phyloP scores from a whole-genome alignment of 2,329 filamentous ascomycete species.

The Cercospora sp. region DNA sequence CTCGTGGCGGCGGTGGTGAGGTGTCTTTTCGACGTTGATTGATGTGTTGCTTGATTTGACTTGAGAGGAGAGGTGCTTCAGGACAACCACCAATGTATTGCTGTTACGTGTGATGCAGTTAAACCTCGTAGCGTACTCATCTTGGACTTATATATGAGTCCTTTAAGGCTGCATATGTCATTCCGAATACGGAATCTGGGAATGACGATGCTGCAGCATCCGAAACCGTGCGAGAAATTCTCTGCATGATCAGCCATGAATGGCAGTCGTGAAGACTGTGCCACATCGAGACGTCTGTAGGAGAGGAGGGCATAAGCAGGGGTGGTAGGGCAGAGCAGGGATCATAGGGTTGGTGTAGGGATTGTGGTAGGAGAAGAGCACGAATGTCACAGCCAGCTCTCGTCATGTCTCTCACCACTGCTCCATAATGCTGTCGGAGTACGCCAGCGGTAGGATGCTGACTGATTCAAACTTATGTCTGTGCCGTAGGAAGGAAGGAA shows the following conservation, averaged over 20 bases:
- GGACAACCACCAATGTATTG: neutral
- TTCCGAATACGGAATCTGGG: neutral
- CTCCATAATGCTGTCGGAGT: constrained; percentile 3
- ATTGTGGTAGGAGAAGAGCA: neutral
- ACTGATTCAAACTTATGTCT: neutral
- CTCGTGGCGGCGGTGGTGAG: neutral
- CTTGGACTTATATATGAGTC: neutral
- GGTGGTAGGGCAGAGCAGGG: constrained; percentile 7
- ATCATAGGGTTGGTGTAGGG: constrained; percentile 1
- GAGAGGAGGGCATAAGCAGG: neutral
- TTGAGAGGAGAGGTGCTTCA: neutral
- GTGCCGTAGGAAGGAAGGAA: neutral
- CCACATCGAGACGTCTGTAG: neutral
- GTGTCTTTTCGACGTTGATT: neutral
- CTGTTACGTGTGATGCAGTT: neutral
- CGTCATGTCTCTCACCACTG: constrained; percentile 15
- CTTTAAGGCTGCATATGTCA: neutral
- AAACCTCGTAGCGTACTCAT: neutral
- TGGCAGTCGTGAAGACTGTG: neutral
- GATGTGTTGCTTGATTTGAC: neutral
- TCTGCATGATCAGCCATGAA: constrained; percentile 7
- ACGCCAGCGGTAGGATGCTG: constrained; percentile 9
- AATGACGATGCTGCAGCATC: neutral
- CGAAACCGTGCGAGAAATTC: neutral
- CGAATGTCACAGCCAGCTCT: constrained; percentile 2